These are phyloP conservation scores for Ilyonectria mors-panacis DNA, from an alignment of 2,329 filamentous ascomycete species.

Conservation along the genomic window DNA sequence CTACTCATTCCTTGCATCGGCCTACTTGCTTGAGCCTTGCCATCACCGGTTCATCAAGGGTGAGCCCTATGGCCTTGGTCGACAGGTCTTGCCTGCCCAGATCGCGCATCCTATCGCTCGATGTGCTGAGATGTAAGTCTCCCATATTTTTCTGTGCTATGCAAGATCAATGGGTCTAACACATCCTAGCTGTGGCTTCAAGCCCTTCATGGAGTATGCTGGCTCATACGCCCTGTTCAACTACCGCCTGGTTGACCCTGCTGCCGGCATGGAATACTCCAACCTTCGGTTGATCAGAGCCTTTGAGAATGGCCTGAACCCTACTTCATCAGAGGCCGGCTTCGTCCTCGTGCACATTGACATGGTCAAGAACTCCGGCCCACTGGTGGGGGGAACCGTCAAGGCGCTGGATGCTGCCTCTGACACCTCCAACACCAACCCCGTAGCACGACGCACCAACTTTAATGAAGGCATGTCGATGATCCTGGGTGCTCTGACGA, in stretches of 20 bases:
- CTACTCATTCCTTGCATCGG: constrained; percentile 91
- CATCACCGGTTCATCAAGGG: constrained; percentile 81
- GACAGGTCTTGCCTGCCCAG: constrained; percentile 79
- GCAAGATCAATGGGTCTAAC: constrained; percentile 10
- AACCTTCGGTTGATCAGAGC: constrained; percentile 89
- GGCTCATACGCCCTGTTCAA: constrained; percentile 71
- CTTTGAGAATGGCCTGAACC: constrained; percentile 91
- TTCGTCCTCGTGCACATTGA: constrained; percentile 97
- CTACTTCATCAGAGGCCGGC: constrained; percentile 89
- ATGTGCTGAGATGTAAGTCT: constrained; percentile 86
- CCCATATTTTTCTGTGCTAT: not conserved
- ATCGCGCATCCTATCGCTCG: constrained; percentile 87
- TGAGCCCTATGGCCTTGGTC: constrained; percentile 82
- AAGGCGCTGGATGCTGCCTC: constrained; percentile 72
- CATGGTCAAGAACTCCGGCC: constrained; percentile 91
- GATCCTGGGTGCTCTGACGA: constrained; percentile 71
- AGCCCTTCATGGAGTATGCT: constrained; percentile 88
- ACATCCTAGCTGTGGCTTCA: constrained; percentile 74
- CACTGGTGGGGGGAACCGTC: constrained; percentile 81
- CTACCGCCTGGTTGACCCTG: constrained; percentile 73
- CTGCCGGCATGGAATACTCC: constrained; percentile 70
- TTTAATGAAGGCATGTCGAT: constrained; percentile 77
- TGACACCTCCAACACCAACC: constrained; percentile 47
- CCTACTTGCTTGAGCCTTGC: constrained; percentile 92
- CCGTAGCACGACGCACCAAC: constrained; percentile 59